Base-by-base conservation (phyloP, 2,329 filamentous ascomycete genomes). In the Trichoderma sp. region DNA sequence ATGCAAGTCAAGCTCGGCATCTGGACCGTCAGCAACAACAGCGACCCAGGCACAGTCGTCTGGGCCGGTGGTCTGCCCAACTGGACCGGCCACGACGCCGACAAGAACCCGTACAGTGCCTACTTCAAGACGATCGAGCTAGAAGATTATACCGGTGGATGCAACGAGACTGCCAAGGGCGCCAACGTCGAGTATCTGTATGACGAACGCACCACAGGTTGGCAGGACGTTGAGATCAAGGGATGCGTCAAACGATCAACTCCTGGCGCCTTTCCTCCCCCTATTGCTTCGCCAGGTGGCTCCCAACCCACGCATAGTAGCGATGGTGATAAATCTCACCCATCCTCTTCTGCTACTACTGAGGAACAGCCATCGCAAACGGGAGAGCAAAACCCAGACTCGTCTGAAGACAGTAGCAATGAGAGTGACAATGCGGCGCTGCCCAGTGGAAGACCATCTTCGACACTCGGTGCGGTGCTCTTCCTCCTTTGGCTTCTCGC, bases 1-100 rank as follows among this genome's bases (percentile, higher is more conserved):
- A 91, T 91, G 87, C 86, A 87, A 70, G 79, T 91, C 76, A 90
- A 90, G 83, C 82, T 92, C 64, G 89, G 90, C 65, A 86, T 86
- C 74, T 89, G 87, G 84, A 81, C 86, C 58, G 86, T 82, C 26
- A 87, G 86, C 75, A 82, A 83, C 68, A 80, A 82, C 5, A 77
- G 84, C 76, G 80, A 86, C 75, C 80, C 85, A n/a, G 90, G 91
- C 62, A 91, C 89, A 28, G 85, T 91, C 71, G 79, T 88, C 70
- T 93, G 91, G 91, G 90, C 91, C 60, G 90, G 91, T 62, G 91
- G 91, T 71, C 67, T 80, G 21, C 80, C 80, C 2, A 74, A 80
- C 64, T 82, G 79, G 79, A 66, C 70, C 4, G 77, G 71, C 30
- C 76, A 73, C 32, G 39, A 65, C 34, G 57, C 47, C 39, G 76